Conservation (phyloP, 352 stramenopile genomes). For the Pythium angustatum region DNA sequence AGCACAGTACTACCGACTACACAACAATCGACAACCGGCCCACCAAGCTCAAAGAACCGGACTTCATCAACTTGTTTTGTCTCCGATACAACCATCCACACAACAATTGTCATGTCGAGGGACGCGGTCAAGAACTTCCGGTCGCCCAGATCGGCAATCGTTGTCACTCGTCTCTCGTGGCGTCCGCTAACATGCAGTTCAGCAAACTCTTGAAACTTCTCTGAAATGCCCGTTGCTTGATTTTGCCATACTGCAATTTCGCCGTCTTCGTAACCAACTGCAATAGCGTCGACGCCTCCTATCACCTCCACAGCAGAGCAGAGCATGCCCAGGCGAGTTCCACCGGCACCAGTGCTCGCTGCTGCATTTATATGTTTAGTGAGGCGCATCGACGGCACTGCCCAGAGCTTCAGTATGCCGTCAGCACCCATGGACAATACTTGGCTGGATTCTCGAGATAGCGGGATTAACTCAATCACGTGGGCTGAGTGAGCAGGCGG, state of each 20-base stretch:
- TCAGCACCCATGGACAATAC: conserved; percentile 52
- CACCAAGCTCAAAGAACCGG: conserved; percentile 64
- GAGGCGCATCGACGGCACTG: conserved; percentile 38
- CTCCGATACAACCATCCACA: conserved; percentile 41
- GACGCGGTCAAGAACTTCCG: conserved; percentile 49
- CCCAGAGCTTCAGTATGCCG: conserved; percentile 66
- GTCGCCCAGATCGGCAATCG: conserved; percentile 29
- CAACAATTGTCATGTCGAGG: conserved; percentile 64
- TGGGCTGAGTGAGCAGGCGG: conserved; percentile 48
- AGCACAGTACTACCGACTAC: conserved; percentile 26
- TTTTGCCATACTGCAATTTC: conserved; percentile 43
- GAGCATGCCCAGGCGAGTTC: conserved; percentile 28
- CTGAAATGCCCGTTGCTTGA: background rate
- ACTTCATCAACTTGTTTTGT: conserved; percentile 40
- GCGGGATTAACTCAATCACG: conserved; percentile 32
- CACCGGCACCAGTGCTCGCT: conserved; percentile 14
- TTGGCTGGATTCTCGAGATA: background rate
- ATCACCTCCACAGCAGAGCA: conserved; percentile 46
- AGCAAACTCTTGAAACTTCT: conserved; percentile 19
- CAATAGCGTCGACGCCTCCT: background rate
- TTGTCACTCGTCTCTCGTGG: conserved; percentile 49
- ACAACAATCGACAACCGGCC: conserved; percentile 47
- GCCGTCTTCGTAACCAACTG: conserved; percentile 62
- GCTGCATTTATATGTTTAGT: conserved; percentile 43
- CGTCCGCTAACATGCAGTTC: conserved; percentile 32